Conservation (phyloP, 306 rosid species). For the Vachellia collinsii region DNA sequence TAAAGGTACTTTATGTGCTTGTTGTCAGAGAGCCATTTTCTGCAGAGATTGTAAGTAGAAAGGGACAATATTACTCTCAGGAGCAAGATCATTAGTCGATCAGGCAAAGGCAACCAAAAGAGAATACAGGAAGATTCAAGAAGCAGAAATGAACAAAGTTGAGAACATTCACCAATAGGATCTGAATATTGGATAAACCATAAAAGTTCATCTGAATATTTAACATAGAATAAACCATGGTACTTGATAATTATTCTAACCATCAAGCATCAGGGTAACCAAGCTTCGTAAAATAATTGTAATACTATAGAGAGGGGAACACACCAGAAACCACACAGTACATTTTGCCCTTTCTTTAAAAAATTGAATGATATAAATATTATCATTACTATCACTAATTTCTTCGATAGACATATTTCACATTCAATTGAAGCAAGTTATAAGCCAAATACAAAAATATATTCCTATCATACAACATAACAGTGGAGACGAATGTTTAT, state of each 20-base stretch:
- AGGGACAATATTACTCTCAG: slow-evolving; percentile 10
- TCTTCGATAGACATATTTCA: neutral
- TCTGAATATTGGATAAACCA: no score
- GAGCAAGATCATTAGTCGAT: slow-evolving; percentile 27
- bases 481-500: neutral
- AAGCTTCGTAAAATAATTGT: neutral
- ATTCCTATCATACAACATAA: neutral
- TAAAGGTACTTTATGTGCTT: slow-evolving; percentile 91
- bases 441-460: neutral
- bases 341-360: neutral
- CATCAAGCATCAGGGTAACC: neutral
- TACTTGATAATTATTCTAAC: neutral
- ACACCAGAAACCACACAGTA: neutral
- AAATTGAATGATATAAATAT: neutral
- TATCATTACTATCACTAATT: neutral
- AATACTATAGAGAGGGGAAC: neutral
- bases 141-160: slow-evolving; percentile 27
- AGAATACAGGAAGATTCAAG: slow-evolving; percentile 28
- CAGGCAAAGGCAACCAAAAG: slow-evolving; percentile 24
- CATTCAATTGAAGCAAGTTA: neutral
- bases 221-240: neutral
- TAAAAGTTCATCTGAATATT: neutral
- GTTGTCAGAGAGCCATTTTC: slow-evolving; percentile 80
- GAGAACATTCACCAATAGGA: slow-evolving; percentile 1
- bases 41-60: slow-evolving; percentile 31